These are phyloP conservation scores for Alloteropsis semialata DNA, from an alignment of 176 grass and related monocot genomes.

Conservation along the genomic window DNA sequence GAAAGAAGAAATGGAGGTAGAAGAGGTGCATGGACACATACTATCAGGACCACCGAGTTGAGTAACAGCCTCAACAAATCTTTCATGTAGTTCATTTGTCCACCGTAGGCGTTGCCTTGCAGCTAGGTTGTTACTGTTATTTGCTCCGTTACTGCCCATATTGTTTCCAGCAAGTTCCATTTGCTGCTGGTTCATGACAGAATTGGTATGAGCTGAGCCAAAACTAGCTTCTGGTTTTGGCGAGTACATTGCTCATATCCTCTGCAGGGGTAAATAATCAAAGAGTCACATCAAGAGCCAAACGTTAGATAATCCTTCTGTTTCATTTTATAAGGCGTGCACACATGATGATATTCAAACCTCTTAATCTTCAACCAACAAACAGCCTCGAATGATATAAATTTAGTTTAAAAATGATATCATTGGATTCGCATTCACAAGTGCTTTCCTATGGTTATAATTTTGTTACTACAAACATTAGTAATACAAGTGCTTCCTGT, in stretches of 20 bases:
- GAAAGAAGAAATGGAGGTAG: not conserved
- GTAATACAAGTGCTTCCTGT: not conserved
- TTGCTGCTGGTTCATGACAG: constrained; percentile 38
- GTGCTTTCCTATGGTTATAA: not conserved
- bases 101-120: constrained; percentile 89
- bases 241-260: constrained; percentile 55
- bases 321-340: not conserved
- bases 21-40: constrained; percentile 39
- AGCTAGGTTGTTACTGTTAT: constrained; percentile 48
- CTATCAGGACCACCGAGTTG: constrained; percentile 97
- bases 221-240: constrained; percentile 41
- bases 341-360: not conserved
- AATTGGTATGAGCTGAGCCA: constrained; percentile 34
- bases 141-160: constrained; percentile 46
- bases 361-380: not conserved
- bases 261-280: constrained; percentile 6
- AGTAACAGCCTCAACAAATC: constrained; percentile 88
- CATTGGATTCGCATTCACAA: not conserved
- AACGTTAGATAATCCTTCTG: not conserved
- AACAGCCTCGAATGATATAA: not conserved
- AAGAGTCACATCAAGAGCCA: not conserved
- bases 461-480: not conserved
- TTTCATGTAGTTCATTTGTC: constrained; percentile 93
- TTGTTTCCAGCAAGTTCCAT: constrained; percentile 49
- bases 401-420: not conserved